Evolutionary conservation across 2,329 filamentous ascomycete genomes (phyloP).

Genomic region (Cadophora gregata): DNA sequence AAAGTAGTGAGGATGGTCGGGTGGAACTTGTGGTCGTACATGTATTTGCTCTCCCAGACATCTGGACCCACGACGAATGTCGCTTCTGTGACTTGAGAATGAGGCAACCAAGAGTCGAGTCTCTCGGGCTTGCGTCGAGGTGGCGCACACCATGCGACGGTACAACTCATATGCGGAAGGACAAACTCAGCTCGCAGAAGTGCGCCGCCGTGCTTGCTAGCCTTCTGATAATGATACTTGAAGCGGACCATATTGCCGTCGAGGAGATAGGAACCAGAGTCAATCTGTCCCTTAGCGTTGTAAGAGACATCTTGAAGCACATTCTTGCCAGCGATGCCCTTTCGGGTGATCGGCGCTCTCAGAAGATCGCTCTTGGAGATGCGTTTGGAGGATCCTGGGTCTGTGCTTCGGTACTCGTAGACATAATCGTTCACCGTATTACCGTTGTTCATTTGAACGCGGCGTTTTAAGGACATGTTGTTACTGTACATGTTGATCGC

Average conservation of each 20-base stretch:
- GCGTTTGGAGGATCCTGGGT: constrained; percentile 39
- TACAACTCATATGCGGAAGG: constrained; percentile 57
- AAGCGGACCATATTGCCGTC: constrained; percentile 58
- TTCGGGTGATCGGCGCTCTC: constrained; percentile 48
- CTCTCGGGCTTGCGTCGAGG: constrained; percentile 55
- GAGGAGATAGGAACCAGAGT: constrained; percentile 58
- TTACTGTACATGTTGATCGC: constrained; percentile 54
- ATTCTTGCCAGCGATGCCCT: constrained; percentile 52
- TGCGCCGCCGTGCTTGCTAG: constrained; percentile 58
- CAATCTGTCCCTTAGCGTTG: constrained; percentile 57
- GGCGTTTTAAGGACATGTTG: constrained; percentile 50
- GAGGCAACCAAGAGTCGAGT: constrained; percentile 54
- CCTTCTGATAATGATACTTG: constrained; percentile 60
- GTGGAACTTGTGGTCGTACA: constrained; percentile 54
- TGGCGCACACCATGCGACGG: constrained; percentile 58
- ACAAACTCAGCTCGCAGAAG: constrained; percentile 59
- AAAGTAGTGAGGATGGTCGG: constrained; percentile 53
- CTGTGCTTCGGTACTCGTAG: constrained; percentile 52
- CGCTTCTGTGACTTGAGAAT: constrained; percentile 59
- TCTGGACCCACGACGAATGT: constrained; percentile 58
- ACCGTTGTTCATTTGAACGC: constrained; percentile 42
- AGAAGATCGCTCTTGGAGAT: constrained; percentile 24
- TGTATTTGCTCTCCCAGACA: constrained; percentile 56
- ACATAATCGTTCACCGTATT: constrained; percentile 52
- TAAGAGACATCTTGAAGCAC: constrained; percentile 30